Percentiles rank a stretch among this genome's conserved stretches.
These are phyloP conservation scores for Phytopythium montanum DNA, from an alignment of 352 stramenopile genomes.

Conservation along the genomic window DNA sequence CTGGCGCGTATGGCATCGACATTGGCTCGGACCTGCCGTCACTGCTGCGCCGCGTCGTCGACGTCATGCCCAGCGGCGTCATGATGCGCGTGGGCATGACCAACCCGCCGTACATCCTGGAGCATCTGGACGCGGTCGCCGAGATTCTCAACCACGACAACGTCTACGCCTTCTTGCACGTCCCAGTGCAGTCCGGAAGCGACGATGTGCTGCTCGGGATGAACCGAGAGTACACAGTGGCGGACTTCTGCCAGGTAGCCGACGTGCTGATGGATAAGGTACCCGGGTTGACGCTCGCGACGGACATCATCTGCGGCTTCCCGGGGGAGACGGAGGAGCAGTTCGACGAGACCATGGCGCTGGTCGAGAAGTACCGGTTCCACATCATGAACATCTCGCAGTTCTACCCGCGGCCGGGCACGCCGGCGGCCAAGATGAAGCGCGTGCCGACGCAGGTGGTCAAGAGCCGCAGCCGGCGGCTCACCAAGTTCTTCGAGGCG, in stretches of 20 bases:
- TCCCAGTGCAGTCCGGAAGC: slow-evolving; percentile 89
- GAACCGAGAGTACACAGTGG: slow-evolving; percentile 89
- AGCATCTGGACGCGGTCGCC: slow-evolving; percentile 83
- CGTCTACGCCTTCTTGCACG: slow-evolving; percentile 90
- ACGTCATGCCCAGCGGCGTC: slow-evolving; percentile 60
- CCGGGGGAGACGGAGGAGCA: slow-evolving; percentile 86
- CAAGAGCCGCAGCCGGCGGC: slow-evolving; percentile 82
- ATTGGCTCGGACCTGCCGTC: slow-evolving; percentile 75
- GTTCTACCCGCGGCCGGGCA: slow-evolving; percentile 91
- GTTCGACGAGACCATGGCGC: slow-evolving; percentile 85
- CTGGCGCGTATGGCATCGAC: slow-evolving; percentile 90
- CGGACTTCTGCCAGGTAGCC: slow-evolving; percentile 72
- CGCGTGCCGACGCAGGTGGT: slow-evolving; percentile 84
- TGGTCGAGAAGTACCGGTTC: slow-evolving; percentile 88
- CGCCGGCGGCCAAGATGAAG: slow-evolving; percentile 88
- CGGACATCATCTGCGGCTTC: slow-evolving; percentile 94
- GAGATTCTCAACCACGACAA: slow-evolving; percentile 73
- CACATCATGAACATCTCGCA: slow-evolving; percentile 93
- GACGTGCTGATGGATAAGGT: slow-evolving; percentile 78
- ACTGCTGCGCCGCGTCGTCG: slow-evolving; percentile 63
- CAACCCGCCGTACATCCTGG: slow-evolving; percentile 91
- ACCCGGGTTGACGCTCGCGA: slow-evolving; percentile 82
- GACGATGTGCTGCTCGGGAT: slow-evolving; percentile 87
- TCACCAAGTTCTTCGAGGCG: slow-evolving; percentile 86
- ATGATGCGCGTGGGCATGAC: slow-evolving; percentile 93